phyloP scores from a whole-genome alignment of 1,284 basidiomycete genomes.

The Stygiomarasmius scandens region DNA sequence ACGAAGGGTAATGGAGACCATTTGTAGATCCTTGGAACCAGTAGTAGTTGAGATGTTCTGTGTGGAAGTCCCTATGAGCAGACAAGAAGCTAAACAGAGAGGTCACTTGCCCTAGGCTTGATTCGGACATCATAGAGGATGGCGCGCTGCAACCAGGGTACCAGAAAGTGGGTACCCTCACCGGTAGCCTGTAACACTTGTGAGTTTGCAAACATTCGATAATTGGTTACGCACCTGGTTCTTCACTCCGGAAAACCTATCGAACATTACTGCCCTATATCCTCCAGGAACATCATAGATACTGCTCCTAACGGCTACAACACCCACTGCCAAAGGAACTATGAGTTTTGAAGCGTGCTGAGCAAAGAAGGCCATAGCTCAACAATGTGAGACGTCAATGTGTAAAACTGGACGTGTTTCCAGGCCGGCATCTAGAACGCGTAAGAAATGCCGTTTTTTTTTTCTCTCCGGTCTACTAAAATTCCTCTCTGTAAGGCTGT shows the following conservation, averaged over 20 bases:
- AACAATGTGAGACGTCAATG: not conserved
- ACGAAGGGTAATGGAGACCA: slow-evolving; percentile 95
- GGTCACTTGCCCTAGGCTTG: slow-evolving; percentile 80
- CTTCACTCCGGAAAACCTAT: slow-evolving; percentile 94
- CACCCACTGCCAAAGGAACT: slow-evolving; percentile 77
- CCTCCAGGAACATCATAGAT: slow-evolving; percentile 95
- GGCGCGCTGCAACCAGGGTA: slow-evolving; percentile 94
- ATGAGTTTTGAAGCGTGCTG: slow-evolving; percentile 17
- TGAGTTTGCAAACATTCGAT: slow-evolving; percentile 1
- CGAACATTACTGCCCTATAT: slow-evolving; percentile 97
- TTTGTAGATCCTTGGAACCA: slow-evolving; percentile 96
- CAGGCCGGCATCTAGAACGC: not conserved
- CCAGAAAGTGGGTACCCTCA: slow-evolving; percentile 97
- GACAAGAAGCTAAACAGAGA: not conserved
- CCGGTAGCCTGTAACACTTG: slow-evolving; percentile 62
- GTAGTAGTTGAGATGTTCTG: slow-evolving; percentile 97
- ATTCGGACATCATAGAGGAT: slow-evolving; percentile 98
- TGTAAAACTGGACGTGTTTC: not conserved
- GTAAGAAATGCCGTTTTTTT: not conserved
- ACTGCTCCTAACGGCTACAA: slow-evolving; percentile 71
- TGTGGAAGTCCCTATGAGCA: not conserved
- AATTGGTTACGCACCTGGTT: slow-evolving; percentile 54
- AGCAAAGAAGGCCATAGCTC: slow-evolving; percentile 14
- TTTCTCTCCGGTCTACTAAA: not conserved
- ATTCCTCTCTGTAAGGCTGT: too few relatives aligned